Evolutionary conservation across 1,284 basidiomycete species (phyloP), one percentile per base, ranked within the genome.

Genomic region (Cutaneotrichosporon cutaneum): DNA sequence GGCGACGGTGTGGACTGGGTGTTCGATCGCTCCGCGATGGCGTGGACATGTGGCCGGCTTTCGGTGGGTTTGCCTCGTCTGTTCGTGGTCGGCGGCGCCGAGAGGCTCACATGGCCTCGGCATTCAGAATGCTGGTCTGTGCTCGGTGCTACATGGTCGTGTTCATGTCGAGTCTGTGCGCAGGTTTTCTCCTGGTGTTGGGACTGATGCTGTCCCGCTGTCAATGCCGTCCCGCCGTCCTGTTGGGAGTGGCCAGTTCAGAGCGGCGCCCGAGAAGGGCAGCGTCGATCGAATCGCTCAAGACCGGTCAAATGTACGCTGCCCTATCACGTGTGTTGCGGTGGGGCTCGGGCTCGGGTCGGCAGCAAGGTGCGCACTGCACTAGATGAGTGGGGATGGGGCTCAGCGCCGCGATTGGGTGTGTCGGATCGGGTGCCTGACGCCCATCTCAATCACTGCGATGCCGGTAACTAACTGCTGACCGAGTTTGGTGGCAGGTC

Each of bases 401-500:
- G 1, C 35, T 4, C 39, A n/a, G 7, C 36, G 1, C 39, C 18
- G 18, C 39, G 39, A 18, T n/a, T 18, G 18, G 39, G 39, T 18
- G 18, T 42, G 39, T 42, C 56, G 56, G 56, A 30, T 57, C 56
- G 56, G 56, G 47, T 57, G 47, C 45, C 56, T 50, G 33, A 32
- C 39, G n/a, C 39, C 52, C 26, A 44, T 47, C 32, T 21, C 39
- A 42, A 42, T 42, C 39, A n/a, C 26, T 27, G 24, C 30, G 30
- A 48, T 48, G 45, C 24, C 22, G 10, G 45, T n/a, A 16, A 42
- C 39, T 42, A 42, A 42, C 39, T 42, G 39, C 16, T 42, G 18
- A n/a, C 35, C 39, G 39, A 42, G 39, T 42, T 42, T n/a, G n/a
- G n/a, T n/a, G 39, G 16, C 16, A n/a, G 18, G 1, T 18, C 16